Base-by-base conservation (phyloP, 2,329 filamentous ascomycete species). In the Xylariaceae sp. region DNA sequence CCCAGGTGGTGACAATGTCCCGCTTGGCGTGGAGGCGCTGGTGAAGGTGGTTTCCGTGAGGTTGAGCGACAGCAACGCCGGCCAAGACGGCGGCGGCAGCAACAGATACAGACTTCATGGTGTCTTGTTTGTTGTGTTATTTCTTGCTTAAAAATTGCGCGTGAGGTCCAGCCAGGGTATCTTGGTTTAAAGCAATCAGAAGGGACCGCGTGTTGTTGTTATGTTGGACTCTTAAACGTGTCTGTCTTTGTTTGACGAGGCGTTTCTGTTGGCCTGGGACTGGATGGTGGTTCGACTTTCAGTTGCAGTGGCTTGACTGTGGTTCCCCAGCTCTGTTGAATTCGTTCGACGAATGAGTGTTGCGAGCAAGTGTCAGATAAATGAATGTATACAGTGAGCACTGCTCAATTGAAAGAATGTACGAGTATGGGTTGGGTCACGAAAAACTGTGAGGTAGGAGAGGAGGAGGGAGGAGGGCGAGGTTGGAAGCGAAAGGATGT, bases 51-150 rank as follows among this genome's bases (percentile, higher is more conserved):
- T 72, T 71, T 52, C 70, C 70, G 40, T 67, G 74, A 53, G 80
- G 80, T 67, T 82, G 76, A 58, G 80, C 80, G 52, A 75, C 64
- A 60, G 73, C 77, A 48, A 70, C 58, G 39, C 75, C 70, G 58
- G 75, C 75, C 64, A 78, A 60, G 48, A 74, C 60, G 60, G 71
- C 71, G 68, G 71, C 71, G 66, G 72, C 63, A 61, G 71, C 60
- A 54, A 76, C 51, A 28, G 68, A 66, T 44, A 66, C 54, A n/a
- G 73, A 70, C 72, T 76, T 79, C 76, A 79, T 79, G 65, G 51
- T 50, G 53, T 45, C n/a, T 17, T 45, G 43, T 28, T 41, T 12
- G 45, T 63, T 33, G n/a, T 41, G 47, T 28, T 56, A 50, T 43
- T 31, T 48, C 38, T 39, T 40, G 43, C 28, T 22, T 42, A 42